phyloP scores from a whole-genome alignment of 805 yeast species.

The Yamadazyma sp. region DNA sequence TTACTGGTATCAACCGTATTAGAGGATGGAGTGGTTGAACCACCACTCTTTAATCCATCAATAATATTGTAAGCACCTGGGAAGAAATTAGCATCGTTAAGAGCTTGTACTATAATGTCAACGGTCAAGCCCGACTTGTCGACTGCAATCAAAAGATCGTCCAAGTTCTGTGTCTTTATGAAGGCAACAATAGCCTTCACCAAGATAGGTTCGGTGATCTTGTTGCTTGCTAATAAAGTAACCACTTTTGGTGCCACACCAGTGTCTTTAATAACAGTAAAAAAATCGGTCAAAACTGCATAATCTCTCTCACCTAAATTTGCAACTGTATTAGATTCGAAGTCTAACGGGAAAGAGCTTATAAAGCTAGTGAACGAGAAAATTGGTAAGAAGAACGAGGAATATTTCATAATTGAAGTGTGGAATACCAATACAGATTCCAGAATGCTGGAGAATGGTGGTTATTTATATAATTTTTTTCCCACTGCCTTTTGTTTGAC shows the following conservation, averaged over 20 bases:
- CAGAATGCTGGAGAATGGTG: neutral
- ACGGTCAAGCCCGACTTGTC: conserved; percentile 27
- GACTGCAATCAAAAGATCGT: conserved; percentile 22
- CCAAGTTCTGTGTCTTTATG: conserved; percentile 22
- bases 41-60: conserved; percentile 18
- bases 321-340: neutral
- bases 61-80: conserved; percentile 19
- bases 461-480: conserved; percentile 6
- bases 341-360: conserved; percentile 6
- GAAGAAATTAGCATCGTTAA: conserved; percentile 17
- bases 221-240: conserved; percentile 22
- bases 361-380: conserved; percentile 1
- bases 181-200: conserved; percentile 24
- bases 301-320: conserved; percentile 13
- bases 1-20: conserved; percentile 11
- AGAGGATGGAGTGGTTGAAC: conserved; percentile 13
- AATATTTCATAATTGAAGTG: conserved; percentile 4
- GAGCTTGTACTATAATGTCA: conserved; percentile 22
- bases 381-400: conserved; percentile 4
- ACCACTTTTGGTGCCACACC: conserved; percentile 23
- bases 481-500: conserved; percentile 1
- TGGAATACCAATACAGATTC: neutral
- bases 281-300: conserved; percentile 23
- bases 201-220: conserved; percentile 26
- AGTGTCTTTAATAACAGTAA: conserved; percentile 21